Percentiles rank a stretch among this genome's conserved stretches.
These are phyloP conservation scores for Apiotrichum mycotoxinovorans DNA, from an alignment of 1,284 basidiomycete genomes.

Conservation along the genomic window DNA sequence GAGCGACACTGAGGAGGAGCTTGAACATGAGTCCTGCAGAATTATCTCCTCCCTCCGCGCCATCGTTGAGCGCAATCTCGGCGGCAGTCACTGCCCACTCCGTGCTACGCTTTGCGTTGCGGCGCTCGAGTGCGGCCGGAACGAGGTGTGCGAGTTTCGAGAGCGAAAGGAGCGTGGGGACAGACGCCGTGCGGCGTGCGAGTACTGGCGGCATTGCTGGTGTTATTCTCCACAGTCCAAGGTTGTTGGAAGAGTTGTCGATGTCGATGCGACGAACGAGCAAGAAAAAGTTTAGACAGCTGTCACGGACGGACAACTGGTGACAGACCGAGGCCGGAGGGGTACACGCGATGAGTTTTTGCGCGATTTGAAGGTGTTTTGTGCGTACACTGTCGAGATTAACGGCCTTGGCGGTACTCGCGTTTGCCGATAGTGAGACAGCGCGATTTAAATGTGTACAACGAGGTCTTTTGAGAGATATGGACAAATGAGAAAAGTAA, in stretches of 20 bases:
- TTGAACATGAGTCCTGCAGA: slow-evolving; percentile 60
- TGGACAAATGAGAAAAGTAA: no score
- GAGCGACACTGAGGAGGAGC: slow-evolving; percentile 59
- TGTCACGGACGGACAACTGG: no score
- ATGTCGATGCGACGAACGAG: not conserved
- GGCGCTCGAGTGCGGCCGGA: slow-evolving; percentile 10
- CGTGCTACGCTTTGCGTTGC: slow-evolving; percentile 7
- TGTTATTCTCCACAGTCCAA: not conserved
- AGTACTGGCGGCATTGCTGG: slow-evolving; percentile 21
- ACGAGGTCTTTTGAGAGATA: no score
- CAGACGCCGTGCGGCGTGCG: slow-evolving; percentile 8
- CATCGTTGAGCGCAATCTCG: not conserved
- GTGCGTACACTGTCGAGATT: no score
- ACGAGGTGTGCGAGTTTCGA: slow-evolving; percentile 36
- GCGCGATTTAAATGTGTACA: no score
- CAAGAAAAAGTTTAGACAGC: not conserved
- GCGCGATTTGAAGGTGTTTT: no score
- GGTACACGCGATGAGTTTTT: no score
- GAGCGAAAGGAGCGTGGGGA: slow-evolving; percentile 39
- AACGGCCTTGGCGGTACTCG: not conserved
- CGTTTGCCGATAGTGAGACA: no score
- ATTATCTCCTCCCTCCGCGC: slow-evolving; percentile 38
- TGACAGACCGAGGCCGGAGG: not conserved
- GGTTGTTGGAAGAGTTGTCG: not conserved
- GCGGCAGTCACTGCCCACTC: not conserved